phyloP scores from a whole-genome alignment of 495 filamentous ascomycete species.

The Talaromyces stipitatus region DNA sequence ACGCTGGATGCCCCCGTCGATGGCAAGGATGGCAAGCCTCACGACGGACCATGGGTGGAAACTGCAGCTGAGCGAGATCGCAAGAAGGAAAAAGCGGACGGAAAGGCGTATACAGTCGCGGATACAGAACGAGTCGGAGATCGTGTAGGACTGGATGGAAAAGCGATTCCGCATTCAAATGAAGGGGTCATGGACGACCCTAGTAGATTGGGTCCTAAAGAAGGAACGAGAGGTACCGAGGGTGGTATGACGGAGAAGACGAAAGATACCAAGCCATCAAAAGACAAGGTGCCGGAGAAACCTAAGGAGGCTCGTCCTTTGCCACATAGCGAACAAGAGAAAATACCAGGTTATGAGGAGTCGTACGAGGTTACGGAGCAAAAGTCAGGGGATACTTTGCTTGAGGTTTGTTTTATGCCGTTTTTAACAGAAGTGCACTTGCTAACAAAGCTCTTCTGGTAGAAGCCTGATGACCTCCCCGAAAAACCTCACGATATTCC shows the following conservation, averaged over 20 bases:
- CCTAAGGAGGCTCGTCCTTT: conserved; percentile 80
- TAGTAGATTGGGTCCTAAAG: conserved; percentile 60
- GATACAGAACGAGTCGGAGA: background rate
- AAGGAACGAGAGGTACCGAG: conserved; percentile 79
- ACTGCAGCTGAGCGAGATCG: conserved; percentile 53
- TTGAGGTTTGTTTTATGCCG: conserved; percentile 51
- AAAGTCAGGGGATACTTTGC: conserved; percentile 36
- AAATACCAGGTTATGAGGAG: conserved; percentile 33
- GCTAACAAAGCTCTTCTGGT: conserved; percentile 2
- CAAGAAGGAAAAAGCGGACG: conserved; percentile 38
- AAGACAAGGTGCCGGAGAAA: conserved; percentile 69
- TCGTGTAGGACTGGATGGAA: conserved; percentile 46
- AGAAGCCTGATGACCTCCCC: conserved; percentile 82
- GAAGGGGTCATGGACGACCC: conserved; percentile 92
- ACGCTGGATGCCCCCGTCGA: conserved; percentile 90
- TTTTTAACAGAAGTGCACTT: conserved; percentile 10
- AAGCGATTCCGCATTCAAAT: conserved; percentile 65
- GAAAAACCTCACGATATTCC: conserved; percentile 73
- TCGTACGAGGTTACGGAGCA: conserved; percentile 20
- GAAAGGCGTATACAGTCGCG: conserved; percentile 13
- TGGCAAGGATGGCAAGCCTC: conserved; percentile 91
- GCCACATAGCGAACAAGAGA: conserved; percentile 70
- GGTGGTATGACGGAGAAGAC: conserved; percentile 81
- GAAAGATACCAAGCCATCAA: conserved; percentile 56
- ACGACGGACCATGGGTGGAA: conserved; percentile 81